A percentile compares a stretch with the other conserved stretches of the same genome.
phyloP scores from a whole-genome alignment of 2,329 filamentous ascomycete species.

The Pseudogymnoascus sp. region DNA sequence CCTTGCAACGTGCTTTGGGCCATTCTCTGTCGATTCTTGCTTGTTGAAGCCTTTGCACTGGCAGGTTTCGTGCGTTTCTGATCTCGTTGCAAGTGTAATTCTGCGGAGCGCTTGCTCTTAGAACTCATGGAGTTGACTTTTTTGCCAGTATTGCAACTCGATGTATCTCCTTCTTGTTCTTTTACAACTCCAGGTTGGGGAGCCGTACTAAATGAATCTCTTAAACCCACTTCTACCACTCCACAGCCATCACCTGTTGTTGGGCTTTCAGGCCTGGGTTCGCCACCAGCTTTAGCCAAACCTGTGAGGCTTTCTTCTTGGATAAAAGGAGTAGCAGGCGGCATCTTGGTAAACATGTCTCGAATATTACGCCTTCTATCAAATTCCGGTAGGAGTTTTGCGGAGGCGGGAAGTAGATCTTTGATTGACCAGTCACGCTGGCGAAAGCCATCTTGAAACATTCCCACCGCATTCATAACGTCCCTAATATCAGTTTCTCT shows the following conservation, averaged over 20 bases:
- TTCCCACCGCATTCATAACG: slow-evolving; percentile 68
- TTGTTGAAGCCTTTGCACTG: slow-evolving; percentile 13
- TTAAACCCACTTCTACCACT: background rate
- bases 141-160: slow-evolving; percentile 17
- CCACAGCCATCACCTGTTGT: background rate
- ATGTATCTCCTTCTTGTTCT: background rate
- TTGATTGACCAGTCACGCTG: slow-evolving; percentile 59
- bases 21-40: slow-evolving; percentile 44
- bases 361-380: slow-evolving; percentile 77
- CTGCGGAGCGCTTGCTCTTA: slow-evolving; percentile 10
- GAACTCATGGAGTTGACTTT: slow-evolving; percentile 4
- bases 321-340: slow-evolving; percentile 15
- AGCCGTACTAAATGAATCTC: background rate
- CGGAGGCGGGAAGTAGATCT: slow-evolving; percentile 68
- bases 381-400: slow-evolving; percentile 81
- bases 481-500: slow-evolving; percentile 54
- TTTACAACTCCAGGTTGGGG: background rate
- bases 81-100: slow-evolving; percentile 19
- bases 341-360: slow-evolving; percentile 77
- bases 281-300: slow-evolving; percentile 13
- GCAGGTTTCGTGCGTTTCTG: slow-evolving; percentile 47
- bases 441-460: slow-evolving; percentile 63
- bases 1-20: slow-evolving; percentile 50
- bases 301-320: slow-evolving; percentile 16
- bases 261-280: background rate